Base-by-base conservation (phyloP, 345 rosid genomes). In the Triadica sebifera region DNA sequence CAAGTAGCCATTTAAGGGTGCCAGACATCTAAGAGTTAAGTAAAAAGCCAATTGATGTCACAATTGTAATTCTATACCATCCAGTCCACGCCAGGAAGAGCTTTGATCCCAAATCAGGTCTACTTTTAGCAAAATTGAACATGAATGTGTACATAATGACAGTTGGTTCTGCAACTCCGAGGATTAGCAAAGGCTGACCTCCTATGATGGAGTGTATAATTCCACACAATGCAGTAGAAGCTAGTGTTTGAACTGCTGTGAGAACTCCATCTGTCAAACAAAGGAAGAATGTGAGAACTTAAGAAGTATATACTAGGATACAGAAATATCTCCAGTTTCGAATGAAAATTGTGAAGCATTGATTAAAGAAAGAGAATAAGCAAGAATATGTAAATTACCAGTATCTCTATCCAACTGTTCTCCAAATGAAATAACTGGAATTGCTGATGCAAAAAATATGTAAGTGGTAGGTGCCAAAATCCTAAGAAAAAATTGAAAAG, bases 81-180 rank as follows among this genome's bases (percentile, higher is more conserved):
- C 82, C 78, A 65, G 69, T 70, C 82, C 82, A 79, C 29, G 82
- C 82, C 38, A 79, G 38, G 75, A 70, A 79, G 76, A 79, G 79
- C 43, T 79, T 79, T 34, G 74, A 70, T 70, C 82, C 82, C 79
- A 79, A 50, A 55, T 79, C 82, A 45, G 71, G 65, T 71, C 79
- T 75, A 45, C 16, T 66, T 65, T 70, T 65, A 6, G 79, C 82
- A 59, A 79, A 79, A 16, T 79, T 75, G 82, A 63, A 79, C 79
- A 79, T 69, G 68, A 69, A 79, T 12, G 76, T 79, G 71, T 79
- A 79, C 82, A 79, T 79, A 57, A 79, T 79, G 5, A 75, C 82
- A 59, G 82, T 79, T 49, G 82, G 82, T 52, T 79, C 82, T 57
- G 82, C 82, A 59, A 79, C 82, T 24, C 82, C 82, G 11, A 79